phyloP scores from a whole-genome alignment of 306 rosid species.

The Quercus cerris region DNA sequence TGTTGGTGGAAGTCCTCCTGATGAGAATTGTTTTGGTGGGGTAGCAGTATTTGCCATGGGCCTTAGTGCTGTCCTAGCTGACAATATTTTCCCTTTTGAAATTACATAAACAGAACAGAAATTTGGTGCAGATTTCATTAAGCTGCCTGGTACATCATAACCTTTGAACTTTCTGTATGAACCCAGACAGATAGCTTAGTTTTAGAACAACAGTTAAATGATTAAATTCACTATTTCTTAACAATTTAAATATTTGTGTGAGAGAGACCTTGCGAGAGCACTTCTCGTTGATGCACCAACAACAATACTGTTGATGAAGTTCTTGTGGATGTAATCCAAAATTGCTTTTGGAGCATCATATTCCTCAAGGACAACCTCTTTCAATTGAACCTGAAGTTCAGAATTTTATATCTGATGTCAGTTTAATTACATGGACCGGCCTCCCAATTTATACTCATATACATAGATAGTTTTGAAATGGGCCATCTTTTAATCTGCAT shows the following conservation, averaged over 20 bases:
- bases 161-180: conserved; percentile 60
- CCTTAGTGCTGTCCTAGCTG: conserved; percentile 62
- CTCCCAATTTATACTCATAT: too few relatives aligned
- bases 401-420: conserved; percentile 11
- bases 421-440: neutral
- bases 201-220: neutral
- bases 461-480: too few relatives aligned
- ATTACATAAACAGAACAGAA: conserved; percentile 74
- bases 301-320: conserved; percentile 55
- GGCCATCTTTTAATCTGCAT: too few relatives aligned
- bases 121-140: conserved; percentile 68
- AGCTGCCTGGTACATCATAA: conserved; percentile 46
- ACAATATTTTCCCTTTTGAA: conserved; percentile 73
- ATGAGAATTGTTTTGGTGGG: conserved; percentile 41
- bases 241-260: neutral
- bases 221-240: neutral
- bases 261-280: conserved; percentile 56
- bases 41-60: conserved; percentile 35
- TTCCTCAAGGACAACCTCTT: conserved; percentile 68
- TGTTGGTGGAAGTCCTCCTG: conserved; percentile 26
- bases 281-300: conserved; percentile 68
- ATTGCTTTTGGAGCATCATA: conserved; percentile 61
- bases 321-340: conserved; percentile 40
- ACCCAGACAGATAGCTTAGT: conserved; percentile 14
- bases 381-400: conserved; percentile 47